Evolutionary conservation across 805 yeast genomes (phyloP).

Genomic region (Yamadazyma laniorum): DNA sequence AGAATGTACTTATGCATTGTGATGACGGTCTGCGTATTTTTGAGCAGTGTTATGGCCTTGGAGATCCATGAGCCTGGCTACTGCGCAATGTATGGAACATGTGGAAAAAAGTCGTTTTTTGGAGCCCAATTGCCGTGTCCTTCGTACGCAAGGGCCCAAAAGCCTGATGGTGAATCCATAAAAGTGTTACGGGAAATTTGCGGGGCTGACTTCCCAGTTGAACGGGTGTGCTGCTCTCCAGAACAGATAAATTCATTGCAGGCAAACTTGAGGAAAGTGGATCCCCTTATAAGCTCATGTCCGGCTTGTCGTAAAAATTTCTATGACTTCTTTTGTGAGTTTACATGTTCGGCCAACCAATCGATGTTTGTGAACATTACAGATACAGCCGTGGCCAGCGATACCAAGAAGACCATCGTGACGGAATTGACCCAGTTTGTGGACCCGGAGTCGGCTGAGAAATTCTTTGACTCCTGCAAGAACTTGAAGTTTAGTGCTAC

Average conservation of each 20-base stretch:
- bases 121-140: constrained; percentile 83
- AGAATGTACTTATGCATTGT: not conserved
- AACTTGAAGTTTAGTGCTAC: constrained; percentile 90
- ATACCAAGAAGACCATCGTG: constrained; percentile 58
- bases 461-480: constrained; percentile 80
- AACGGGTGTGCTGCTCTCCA: constrained; percentile 66
- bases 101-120: constrained; percentile 80
- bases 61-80: constrained; percentile 38
- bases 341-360: constrained; percentile 89
- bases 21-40: not conserved
- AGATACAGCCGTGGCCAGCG: constrained; percentile 44
- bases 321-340: constrained; percentile 76
- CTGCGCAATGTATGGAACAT: constrained; percentile 58
- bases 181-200: constrained; percentile 57
- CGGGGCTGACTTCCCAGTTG: constrained; percentile 62
- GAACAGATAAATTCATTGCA: constrained; percentile 59
- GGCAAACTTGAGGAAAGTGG: constrained; percentile 45
- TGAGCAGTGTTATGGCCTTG: not conserved
- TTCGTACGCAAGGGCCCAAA: constrained; percentile 47
- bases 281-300: constrained; percentile 49
- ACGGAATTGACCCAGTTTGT: constrained; percentile 67
- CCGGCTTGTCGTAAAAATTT: constrained; percentile 92
- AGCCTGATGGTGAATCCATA: constrained; percentile 45
- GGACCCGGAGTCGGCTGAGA: constrained; percentile 56
- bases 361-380: constrained; percentile 70